Evolutionary conservation across 257 asterid genomes (phyloP).

Genomic region (Galeopsis tetrahit): DNA sequence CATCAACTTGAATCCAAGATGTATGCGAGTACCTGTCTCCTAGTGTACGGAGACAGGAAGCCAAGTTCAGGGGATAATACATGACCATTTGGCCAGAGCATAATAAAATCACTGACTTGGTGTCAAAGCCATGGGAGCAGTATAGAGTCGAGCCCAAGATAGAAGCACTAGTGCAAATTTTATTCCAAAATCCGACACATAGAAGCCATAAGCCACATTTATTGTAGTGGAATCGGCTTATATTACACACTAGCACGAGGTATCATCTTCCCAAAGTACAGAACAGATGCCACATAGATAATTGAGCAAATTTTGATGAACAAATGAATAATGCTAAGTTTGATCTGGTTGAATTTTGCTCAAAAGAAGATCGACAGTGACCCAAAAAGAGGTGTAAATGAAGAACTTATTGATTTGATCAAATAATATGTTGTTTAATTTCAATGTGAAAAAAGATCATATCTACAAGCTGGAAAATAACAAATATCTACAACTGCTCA

Average conservation of each 20-base stretch:
- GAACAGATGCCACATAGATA: conserved; percentile 7
- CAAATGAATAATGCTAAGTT: conserved; percentile 19
- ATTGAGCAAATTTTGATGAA: conserved; percentile 17
- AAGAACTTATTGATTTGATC: neutral
- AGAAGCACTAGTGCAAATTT: conserved; percentile 9
- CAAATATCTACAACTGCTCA: conserved; percentile 24
- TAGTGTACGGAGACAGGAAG: neutral
- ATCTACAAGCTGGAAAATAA: conserved; percentile 21
- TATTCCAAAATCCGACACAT: conserved; percentile 16
- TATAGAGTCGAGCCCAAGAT: neutral
- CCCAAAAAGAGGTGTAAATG: conserved; percentile 1
- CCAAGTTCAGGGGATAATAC: neutral
- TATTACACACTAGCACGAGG: neutral
- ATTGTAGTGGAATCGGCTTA: neutral
- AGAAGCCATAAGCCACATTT: conserved; percentile 22
- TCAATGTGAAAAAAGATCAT: neutral
- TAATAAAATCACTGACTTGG: conserved; percentile 5
- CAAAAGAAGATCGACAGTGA: conserved; percentile 3
- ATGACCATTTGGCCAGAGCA: conserved; percentile 4
- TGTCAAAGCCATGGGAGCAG: neutral
- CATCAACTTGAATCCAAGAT: conserved; percentile 9
- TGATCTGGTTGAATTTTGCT: neutral
- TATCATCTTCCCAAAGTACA: conserved; percentile 20
- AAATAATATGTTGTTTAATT: neutral
- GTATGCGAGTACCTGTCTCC: neutral